Evolutionary conservation across 1,284 basidiomycete species (phyloP), one percentile per base, ranked within the genome.

Genomic region (Cutaneotrichosporon sp.): DNA sequence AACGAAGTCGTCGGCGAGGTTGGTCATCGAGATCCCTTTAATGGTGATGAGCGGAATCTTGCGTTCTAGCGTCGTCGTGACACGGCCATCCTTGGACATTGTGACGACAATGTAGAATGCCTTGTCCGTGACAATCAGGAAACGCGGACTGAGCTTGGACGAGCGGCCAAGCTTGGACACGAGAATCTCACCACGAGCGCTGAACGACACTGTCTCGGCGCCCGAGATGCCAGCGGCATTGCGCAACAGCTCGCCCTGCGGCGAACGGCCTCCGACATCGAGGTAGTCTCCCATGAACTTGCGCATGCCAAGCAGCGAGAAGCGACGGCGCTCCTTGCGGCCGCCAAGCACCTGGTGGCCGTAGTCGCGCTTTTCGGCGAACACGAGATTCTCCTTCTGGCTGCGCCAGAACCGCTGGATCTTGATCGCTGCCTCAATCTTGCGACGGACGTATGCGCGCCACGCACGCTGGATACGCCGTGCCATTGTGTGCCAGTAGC

Each of bases 401-500:
- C 91, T 91, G 78, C 87, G 90, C 94, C 94, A 99, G 82, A 97
- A 97, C 46, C 93, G 80, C 74, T 98, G 96, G 57, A 99, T 98
- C 57, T 92, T 86, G 41, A 82, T 83, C 9, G 96, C 96, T 63
- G 91, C 94, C 70, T 97, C 96, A 62, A 93, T 82, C 76, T 90
- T 91, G 77, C 96, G 91, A 19, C 94, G 83, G 79, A 94, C 82
- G 71, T 94, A 97, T 70, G 96, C 94, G 56, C 94, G 82, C 83
- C 86, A 99, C 5, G 92, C 92, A 33, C 94, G 85, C 75, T 99
- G 96, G 50, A 99, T 99, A 45, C 94, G 86, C 35, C 78, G 84
- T 0, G 94, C 94, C 94, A 98, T 99, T 71, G 97, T 97, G 76
- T 99, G 96, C 96, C 96, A 99, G 76, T 98, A 99, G 53, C 88